Conservation (phyloP, 148 eudicot genomes). For the Simmondsia chinensis region DNA sequence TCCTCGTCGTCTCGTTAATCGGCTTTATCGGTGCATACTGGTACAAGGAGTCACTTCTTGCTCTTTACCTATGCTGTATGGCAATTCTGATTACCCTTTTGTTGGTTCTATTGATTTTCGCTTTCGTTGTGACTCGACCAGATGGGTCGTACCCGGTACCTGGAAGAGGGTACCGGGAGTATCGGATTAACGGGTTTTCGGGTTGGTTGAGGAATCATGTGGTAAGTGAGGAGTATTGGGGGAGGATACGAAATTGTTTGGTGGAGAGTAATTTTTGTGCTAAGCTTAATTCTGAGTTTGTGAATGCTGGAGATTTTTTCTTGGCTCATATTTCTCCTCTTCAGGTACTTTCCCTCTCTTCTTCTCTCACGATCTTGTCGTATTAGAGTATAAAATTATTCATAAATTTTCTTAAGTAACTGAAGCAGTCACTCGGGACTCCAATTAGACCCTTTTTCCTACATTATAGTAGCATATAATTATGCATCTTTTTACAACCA, state of each 20-base stretch:
- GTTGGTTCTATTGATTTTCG: conserved; percentile 54
- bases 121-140: conserved; percentile 66
- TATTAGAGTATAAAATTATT: too few species aligned
- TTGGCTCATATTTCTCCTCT: conserved; percentile 71
- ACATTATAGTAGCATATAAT: too few species aligned
- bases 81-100: conserved; percentile 59
- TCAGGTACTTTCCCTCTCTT: conserved; percentile 32
- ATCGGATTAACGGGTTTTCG: conserved; percentile 62
- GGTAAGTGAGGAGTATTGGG: conserved; percentile 45
- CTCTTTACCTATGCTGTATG: conserved; percentile 62
- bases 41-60: conserved; percentile 62
- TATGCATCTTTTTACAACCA: too few species aligned
- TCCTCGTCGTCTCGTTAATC: conserved; percentile 49
- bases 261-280: conserved; percentile 40
- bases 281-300: conserved; percentile 35
- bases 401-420: too few species aligned
- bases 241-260: conserved; percentile 64
- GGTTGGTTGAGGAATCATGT: conserved; percentile 64
- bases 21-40: conserved; percentile 77
- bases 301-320: conserved; percentile 46
- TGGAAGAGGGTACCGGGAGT: conserved; percentile 54
- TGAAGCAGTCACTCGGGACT: too few species aligned
- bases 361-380: background rate
- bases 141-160: conserved; percentile 43
- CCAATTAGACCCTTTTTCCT: too few species aligned